Base-by-base conservation (phyloP, 2,329 filamentous ascomycete species). In the Tolypocladium ophioglossoides region DNA sequence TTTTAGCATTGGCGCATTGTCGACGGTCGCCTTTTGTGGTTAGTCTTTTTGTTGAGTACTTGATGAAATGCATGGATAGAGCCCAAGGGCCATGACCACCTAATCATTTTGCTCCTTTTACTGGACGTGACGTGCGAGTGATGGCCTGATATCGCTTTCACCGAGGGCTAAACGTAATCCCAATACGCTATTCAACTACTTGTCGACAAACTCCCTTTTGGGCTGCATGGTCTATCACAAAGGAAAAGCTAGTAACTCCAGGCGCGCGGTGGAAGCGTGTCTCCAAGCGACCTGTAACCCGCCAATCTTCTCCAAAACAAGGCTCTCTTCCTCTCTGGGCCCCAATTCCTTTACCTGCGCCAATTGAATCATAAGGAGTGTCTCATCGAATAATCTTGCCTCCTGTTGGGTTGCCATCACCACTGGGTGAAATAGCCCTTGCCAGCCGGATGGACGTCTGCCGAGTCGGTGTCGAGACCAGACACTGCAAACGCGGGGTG, bases 21-120 rank as follows among this genome's bases (percentile, higher is more conserved):
- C 48, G 52, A 54, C 50, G 46, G 44, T 7, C 27, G 18, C 49
- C 35, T 16, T 52, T 50, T 52, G 55, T 52, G 46, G 50, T 55
- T 46, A 44, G 46, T 54, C 41, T 52, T 54, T 56, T 51, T 53
- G 47, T 54, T 54, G 52, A 58, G 56, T 57, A 57, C 41, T 53
- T 60, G 51, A 59, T 55, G 59, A 60, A 57, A 56, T 61, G 55
- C 55, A 63, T 60, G 60, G 60, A 62, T 60, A 60, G 58, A 61
- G 56, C 57, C 57, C 50, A 34, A 54, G 55, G 52, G 55, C 55
- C 51, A 59, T 59, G 59, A 62, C 27, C 20, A 54, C 48, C 10
- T 47, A n/a, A 47, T 9, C 10, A 20, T 32, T 32, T 32, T 32
- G 18, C 27, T 32, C 24, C 16, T 11, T 27, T 18, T n/a, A 10